A percentile compares a stretch with the other conserved stretches of the same genome.
phyloP scores from a whole-genome alignment of 805 yeast genomes.

The Zygotorulaspora danielsina region DNA sequence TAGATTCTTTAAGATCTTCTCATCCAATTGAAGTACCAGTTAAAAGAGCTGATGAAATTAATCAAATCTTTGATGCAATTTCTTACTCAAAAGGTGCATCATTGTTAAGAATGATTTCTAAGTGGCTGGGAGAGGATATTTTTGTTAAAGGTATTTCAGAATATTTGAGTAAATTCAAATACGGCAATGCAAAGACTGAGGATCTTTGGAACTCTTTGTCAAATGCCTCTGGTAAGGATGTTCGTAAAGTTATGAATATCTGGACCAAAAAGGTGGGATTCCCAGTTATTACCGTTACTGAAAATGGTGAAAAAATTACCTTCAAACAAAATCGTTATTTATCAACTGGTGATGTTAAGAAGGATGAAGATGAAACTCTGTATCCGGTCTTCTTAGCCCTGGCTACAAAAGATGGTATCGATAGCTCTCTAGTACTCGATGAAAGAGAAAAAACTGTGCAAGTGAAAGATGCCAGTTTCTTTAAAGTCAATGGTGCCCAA shows the following conservation, averaged over 20 bases:
- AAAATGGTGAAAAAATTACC: constrained; percentile 47
- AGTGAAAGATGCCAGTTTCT: constrained; percentile 46
- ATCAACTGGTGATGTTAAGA: constrained; percentile 70
- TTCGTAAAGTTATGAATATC: constrained; percentile 64
- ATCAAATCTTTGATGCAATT: constrained; percentile 81
- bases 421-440: constrained; percentile 54
- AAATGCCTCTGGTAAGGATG: constrained; percentile 68
- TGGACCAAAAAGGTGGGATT: constrained; percentile 80
- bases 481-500: constrained; percentile 69
- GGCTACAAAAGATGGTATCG: constrained; percentile 54
- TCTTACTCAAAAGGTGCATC: constrained; percentile 81
- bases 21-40: constrained; percentile 87
- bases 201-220: constrained; percentile 74
- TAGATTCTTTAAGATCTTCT: constrained; percentile 77
- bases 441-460: constrained; percentile 45
- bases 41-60: constrained; percentile 69
- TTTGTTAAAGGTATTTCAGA: constrained; percentile 76
- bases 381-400: constrained; percentile 71
- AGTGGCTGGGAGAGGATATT: constrained; percentile 72
- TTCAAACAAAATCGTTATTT: constrained; percentile 71
- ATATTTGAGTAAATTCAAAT: constrained; percentile 69
- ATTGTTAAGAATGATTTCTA: constrained; percentile 70
- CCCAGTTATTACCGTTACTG: constrained; percentile 67
- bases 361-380: constrained; percentile 64
- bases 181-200: constrained; percentile 71